These are phyloP conservation scores for Hypoxylon sp. DNA, from an alignment of 2,329 filamentous ascomycete species.

Conservation along the genomic window DNA sequence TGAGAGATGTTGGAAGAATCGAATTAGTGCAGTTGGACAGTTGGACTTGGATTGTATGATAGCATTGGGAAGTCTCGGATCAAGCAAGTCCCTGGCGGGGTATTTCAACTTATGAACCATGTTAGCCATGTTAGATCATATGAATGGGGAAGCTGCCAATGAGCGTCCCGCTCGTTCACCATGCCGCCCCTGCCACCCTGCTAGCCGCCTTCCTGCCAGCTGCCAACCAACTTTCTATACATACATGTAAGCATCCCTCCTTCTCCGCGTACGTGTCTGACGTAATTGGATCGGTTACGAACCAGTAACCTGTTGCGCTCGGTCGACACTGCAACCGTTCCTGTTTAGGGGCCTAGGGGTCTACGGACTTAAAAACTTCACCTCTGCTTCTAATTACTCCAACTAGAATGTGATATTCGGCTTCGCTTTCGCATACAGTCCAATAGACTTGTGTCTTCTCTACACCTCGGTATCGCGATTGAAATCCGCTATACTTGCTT, in stretches of 20 bases:
- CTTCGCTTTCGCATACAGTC: slow-evolving; percentile 11
- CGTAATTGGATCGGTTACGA: slow-evolving; percentile 33
- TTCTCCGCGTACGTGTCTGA: slow-evolving; percentile 21
- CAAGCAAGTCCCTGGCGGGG: slow-evolving; percentile 27
- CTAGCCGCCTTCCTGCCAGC: slow-evolving; percentile 1
- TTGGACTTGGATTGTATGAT: not conserved
- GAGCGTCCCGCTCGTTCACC: no score
- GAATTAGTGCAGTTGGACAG: slow-evolving; percentile 1
- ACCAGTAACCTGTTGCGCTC: slow-evolving; percentile 1
- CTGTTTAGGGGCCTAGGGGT: not conserved
- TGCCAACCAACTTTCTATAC: not conserved
- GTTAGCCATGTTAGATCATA: slow-evolving; percentile 6
- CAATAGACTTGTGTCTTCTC: not conserved
- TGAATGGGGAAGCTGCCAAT: slow-evolving; percentile 22
- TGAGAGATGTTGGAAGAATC: slow-evolving; percentile 16
- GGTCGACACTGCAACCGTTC: slow-evolving; percentile 7
- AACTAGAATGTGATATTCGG: slow-evolving; percentile 16
- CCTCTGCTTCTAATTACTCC: slow-evolving; percentile 2
- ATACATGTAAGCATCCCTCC: not conserved
- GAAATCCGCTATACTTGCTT: not conserved
- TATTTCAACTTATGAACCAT: slow-evolving; percentile 29
- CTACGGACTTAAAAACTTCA: not conserved
- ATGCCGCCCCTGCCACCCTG: not conserved
- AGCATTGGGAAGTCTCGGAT: slow-evolving; percentile 25
- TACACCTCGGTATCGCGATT: not conserved